Base-by-base conservation (phyloP, 768 basidiomycete genomes). In the Polyporus arcularius region DNA sequence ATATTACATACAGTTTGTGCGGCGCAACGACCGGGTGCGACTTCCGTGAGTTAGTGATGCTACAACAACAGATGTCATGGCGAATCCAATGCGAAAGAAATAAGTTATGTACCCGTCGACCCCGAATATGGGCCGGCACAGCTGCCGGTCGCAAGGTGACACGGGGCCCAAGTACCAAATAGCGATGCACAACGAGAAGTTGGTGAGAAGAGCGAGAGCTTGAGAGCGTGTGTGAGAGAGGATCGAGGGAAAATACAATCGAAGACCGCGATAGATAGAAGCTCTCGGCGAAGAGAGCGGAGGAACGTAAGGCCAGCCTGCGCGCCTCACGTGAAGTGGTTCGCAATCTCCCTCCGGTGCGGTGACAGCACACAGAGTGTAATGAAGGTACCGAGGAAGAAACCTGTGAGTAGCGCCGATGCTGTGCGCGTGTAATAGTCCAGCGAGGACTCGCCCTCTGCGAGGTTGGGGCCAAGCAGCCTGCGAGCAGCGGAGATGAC, bases 331-430 rank as follows among this genome's bases (percentile, higher is more conserved):
- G 67, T 65, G 51, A 68, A 62, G 58, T 68, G 62, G 47, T 65
- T 66, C 30, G 67, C 67, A 64, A 84, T 74, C 31, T 80, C 78
- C 56, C 82, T 75, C 57, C 79, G 74, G 63, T 81, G 82, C 39
- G 75, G 75, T 30, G 78, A 79, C 58, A 83, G 64, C 61, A 83
- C 70, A 64, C 78, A 84, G 32, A 85, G 73, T 18, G 85, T 79
- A 65, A 85, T 75, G 64, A 84, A 81, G 28, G 84, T 78, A 45
- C 85, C 85, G 48, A 85, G 72, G 51, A 89, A 74, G 66, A 89
- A 83, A 40, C 87, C 87, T 21, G 86, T 80, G 57, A 83, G 70
- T 53, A 82, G 71, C 66, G 78, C 80, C 50, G 81, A 82, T 53
- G 80, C 79, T 48, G 77, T 74, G 35, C 63, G 67, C 38, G 66